Evolutionary conservation across 805 yeast genomes (phyloP).

Genomic region (Metschnikowia shivogae): DNA sequence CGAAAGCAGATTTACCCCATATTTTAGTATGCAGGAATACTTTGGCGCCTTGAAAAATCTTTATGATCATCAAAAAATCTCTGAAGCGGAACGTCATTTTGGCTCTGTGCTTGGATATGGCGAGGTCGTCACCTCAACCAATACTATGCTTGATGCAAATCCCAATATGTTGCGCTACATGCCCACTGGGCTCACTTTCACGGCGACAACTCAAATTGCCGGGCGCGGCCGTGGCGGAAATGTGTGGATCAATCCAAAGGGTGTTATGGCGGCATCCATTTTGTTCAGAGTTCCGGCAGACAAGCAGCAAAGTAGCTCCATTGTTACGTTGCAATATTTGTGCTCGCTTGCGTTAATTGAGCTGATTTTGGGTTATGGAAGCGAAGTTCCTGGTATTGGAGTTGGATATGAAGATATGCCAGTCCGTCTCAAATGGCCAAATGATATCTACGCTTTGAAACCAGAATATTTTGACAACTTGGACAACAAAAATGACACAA

Average conservation of each 20-base stretch:
- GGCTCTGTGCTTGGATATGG: constrained; percentile 73
- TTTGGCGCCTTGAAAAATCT: constrained; percentile 39
- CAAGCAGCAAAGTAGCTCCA: constrained; percentile 41
- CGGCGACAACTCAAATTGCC: constrained; percentile 79
- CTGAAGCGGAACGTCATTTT: constrained; percentile 28
- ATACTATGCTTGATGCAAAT: constrained; percentile 72
- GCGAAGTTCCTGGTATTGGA: constrained; percentile 30
- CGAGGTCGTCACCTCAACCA: constrained; percentile 89
- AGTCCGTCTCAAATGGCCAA: constrained; percentile 91
- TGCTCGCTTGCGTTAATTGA: constrained; percentile 79
- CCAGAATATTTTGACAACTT: constrained; percentile 49
- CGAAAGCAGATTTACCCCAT: constrained; percentile 55
- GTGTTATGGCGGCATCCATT: constrained; percentile 80
- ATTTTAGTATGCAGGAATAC: constrained; percentile 61
- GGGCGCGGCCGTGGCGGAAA: constrained; percentile 96
- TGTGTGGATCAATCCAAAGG: constrained; percentile 91
- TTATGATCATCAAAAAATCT: constrained; percentile 24
- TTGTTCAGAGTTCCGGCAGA: constrained; percentile 56
- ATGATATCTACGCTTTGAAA: constrained; percentile 74
- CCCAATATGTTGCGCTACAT: constrained; percentile 49
- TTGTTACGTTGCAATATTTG: constrained; percentile 84
- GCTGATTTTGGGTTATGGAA: constrained; percentile 61
- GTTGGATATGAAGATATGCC: constrained; percentile 73
- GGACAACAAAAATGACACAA: constrained; percentile 31
- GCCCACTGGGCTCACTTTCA: constrained; percentile 67